phyloP scores from a whole-genome alignment of 495 filamentous ascomycete species.

The Penicillium verhagenii region DNA sequence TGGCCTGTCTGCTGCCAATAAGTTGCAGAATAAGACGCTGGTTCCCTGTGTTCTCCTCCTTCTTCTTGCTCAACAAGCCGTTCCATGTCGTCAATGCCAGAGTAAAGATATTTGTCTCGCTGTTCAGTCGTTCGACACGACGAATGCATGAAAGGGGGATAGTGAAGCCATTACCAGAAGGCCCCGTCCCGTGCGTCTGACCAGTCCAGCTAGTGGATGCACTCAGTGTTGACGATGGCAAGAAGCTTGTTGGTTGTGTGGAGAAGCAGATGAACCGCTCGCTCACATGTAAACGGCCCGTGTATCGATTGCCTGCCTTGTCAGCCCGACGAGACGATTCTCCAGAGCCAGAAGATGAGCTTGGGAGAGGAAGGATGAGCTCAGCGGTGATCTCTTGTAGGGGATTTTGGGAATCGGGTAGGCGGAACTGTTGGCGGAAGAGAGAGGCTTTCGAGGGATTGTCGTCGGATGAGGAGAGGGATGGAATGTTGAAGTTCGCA shows the following conservation, averaged over 20 bases:
- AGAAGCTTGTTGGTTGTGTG: constrained; percentile 85
- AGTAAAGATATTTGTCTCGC: constrained; percentile 86
- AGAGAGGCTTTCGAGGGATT: constrained; percentile 87
- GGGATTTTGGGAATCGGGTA: constrained; percentile 87
- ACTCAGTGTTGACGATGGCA: constrained; percentile 69
- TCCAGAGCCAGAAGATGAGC: constrained; percentile 50
- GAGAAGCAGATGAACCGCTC: constrained; percentile 95
- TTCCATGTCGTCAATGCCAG: constrained; percentile 97
- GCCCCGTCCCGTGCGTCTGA: constrained; percentile 84
- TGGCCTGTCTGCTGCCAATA: constrained; percentile 80
- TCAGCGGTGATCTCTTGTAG: constrained; percentile 95
- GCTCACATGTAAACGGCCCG: constrained; percentile 89
- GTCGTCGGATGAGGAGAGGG: constrained; percentile 64
- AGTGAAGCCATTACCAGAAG: constrained; percentile 95
- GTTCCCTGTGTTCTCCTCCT: constrained; percentile 54
- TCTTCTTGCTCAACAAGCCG: constrained; percentile 57
- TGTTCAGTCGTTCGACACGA: constrained; percentile 87
- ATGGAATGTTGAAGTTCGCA: constrained; percentile 60
- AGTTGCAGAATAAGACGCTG: constrained; percentile 89
- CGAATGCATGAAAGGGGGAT: constrained; percentile 91
- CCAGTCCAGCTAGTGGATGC: constrained; percentile 79
- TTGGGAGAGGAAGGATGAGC: constrained; percentile 72
- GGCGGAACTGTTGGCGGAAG: constrained; percentile 94
- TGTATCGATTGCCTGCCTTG: constrained; percentile 74
- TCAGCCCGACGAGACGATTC: constrained; percentile 61